These are phyloP conservation scores for Neurospora sp. DNA, from an alignment of 495 filamentous ascomycete species.

Conservation along the genomic window DNA sequence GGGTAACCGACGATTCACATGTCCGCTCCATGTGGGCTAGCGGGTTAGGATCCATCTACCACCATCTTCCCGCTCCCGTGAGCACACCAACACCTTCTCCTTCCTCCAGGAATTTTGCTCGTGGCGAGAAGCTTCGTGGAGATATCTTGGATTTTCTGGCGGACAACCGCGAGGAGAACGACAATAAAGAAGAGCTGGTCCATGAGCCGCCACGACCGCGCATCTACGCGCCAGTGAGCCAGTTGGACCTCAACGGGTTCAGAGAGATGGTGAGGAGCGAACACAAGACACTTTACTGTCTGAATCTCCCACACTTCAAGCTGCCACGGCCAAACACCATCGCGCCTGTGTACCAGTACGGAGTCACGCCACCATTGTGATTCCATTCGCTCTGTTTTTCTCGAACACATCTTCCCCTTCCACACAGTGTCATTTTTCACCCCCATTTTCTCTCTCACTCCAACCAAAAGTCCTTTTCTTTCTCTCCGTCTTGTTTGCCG, in stretches of 20 bases:
- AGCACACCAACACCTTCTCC: neutral
- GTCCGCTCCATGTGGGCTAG: conserved; percentile 16
- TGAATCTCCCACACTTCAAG: neutral
- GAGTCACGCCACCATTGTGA: neutral
- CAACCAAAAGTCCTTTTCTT: neutral
- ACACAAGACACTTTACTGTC: neutral
- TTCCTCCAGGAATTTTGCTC: neutral
- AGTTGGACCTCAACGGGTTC: conserved; percentile 2
- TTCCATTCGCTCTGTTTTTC: too few relatives aligned
- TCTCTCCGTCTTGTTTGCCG: neutral
- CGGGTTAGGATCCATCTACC: conserved; percentile 18
- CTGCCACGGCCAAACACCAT: neutral
- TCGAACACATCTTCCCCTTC: neutral
- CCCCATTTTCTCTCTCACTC: neutral
- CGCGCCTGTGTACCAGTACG: neutral
- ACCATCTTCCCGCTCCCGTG: conserved; percentile 3
- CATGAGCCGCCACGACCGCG: conserved; percentile 3
- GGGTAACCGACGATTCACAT: conserved; percentile 11
- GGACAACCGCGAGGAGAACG: neutral
- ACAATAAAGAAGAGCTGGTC: conserved; percentile 1
- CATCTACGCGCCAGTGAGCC: conserved; percentile 6
- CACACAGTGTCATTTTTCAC: neutral
- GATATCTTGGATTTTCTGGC: conserved; percentile 5
- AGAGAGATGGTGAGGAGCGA: neutral
- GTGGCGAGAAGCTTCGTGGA: neutral